Evolutionary conservation across 495 filamentous ascomycete species (phyloP).

Genomic region (Acidiella bohemica): DNA sequence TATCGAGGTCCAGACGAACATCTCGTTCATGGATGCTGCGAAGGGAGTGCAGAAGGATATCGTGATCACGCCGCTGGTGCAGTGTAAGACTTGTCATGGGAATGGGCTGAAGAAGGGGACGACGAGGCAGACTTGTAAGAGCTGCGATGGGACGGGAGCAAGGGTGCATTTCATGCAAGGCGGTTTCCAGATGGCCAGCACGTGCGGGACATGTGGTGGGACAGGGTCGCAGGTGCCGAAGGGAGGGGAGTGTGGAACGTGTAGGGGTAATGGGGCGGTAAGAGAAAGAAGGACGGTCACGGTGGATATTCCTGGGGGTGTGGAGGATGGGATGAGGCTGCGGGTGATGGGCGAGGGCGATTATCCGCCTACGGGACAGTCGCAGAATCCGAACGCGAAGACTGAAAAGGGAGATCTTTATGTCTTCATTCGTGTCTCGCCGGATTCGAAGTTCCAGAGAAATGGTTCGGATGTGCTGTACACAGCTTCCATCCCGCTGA

Average conservation of each 20-base stretch:
- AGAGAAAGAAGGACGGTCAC: slow-evolving; percentile 64
- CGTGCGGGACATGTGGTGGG: slow-evolving; percentile 69
- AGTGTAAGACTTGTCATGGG: slow-evolving; percentile 70
- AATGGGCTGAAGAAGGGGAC: slow-evolving; percentile 72
- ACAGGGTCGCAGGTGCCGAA: slow-evolving; percentile 56
- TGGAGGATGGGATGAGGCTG: slow-evolving; percentile 90
- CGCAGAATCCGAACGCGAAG: slow-evolving; percentile 42
- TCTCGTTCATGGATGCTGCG: slow-evolving; percentile 92
- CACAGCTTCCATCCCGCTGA: slow-evolving; percentile 80
- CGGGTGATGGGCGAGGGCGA: slow-evolving; percentile 74
- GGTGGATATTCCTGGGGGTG: slow-evolving; percentile 82
- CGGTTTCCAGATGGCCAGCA: slow-evolving; percentile 89
- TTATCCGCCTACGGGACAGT: slow-evolving; percentile 57
- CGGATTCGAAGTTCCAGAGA: slow-evolving; percentile 76
- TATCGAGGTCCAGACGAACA: slow-evolving; percentile 82
- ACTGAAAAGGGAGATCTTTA: slow-evolving; percentile 70
- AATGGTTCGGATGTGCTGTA: slow-evolving; percentile 80
- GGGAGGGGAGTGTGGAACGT: slow-evolving; percentile 65
- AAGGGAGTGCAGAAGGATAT: slow-evolving; percentile 75
- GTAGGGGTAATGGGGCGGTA: slow-evolving; percentile 63
- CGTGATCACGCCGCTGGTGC: slow-evolving; percentile 56
- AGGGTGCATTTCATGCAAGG: slow-evolving; percentile 77
- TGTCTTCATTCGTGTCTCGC: slow-evolving; percentile 66
- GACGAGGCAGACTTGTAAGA: slow-evolving; percentile 55
- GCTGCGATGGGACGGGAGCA: slow-evolving; percentile 75